Conservation (phyloP, 1,284 basidiomycete genomes). For the Boletus calvinii region DNA sequence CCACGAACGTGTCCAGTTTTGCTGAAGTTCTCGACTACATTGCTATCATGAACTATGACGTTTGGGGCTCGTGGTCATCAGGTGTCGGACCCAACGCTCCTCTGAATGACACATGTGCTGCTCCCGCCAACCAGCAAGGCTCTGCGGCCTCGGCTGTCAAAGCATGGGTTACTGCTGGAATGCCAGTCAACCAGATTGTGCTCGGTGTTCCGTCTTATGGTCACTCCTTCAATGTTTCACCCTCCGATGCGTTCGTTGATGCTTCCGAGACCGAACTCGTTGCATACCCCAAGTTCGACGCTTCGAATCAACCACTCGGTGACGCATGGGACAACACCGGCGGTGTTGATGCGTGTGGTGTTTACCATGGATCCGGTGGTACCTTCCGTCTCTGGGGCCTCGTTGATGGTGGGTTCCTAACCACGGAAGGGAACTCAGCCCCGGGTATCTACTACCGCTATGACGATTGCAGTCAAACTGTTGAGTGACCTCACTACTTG, state of each 20-base stretch:
- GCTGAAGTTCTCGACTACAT: slow-evolving; percentile 56
- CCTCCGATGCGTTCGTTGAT: slow-evolving; percentile 30
- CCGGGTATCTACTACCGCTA: slow-evolving; percentile 42
- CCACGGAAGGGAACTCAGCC: slow-evolving; percentile 35
- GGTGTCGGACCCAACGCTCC: slow-evolving; percentile 68
- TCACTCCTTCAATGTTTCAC: slow-evolving; percentile 42
- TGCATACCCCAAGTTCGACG: slow-evolving; percentile 41
- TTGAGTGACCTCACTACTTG: slow-evolving; percentile 28
- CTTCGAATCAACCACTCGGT: slow-evolving; percentile 38
- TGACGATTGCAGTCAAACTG: slow-evolving; percentile 50
- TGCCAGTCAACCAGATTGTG: slow-evolving; percentile 61
- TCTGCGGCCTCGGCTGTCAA: slow-evolving; percentile 63
- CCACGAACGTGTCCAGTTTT: slow-evolving; percentile 50
- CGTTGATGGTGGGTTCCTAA: slow-evolving; percentile 41
- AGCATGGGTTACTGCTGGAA: slow-evolving; percentile 61
- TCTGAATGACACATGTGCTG: slow-evolving; percentile 58
- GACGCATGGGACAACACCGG: slow-evolving; percentile 41
- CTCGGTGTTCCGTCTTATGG: slow-evolving; percentile 65
- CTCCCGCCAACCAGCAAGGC: slow-evolving; percentile 52
- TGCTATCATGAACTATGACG: slow-evolving; percentile 73
- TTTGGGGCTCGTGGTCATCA: slow-evolving; percentile 56
- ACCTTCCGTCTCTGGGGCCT: slow-evolving; percentile 43
- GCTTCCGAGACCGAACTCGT: slow-evolving; percentile 28
- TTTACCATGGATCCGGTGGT: slow-evolving; percentile 35
- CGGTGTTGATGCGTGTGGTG: slow-evolving; percentile 41